phyloP scores from a whole-genome alignment of 106 monocot species.

The Apostasia shenzhenica region DNA sequence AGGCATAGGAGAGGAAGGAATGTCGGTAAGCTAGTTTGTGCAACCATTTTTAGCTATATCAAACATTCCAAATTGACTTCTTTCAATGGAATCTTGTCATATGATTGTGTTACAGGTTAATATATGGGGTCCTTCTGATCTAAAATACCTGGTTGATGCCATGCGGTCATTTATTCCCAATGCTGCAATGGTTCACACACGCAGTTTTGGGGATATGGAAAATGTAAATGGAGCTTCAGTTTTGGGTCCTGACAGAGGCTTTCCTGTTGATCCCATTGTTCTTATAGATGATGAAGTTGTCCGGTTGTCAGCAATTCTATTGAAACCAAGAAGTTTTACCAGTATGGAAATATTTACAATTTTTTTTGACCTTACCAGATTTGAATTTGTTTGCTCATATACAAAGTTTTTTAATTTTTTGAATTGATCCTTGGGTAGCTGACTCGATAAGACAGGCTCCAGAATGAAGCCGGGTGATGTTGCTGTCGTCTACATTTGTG shows the following conservation, averaged over 20 bases:
- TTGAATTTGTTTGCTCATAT: slow-evolving; percentile 8
- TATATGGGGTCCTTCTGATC: slow-evolving; percentile 96
- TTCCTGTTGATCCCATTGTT: slow-evolving; percentile 38
- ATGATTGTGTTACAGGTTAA: slow-evolving; percentile 53
- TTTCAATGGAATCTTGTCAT: too few species aligned
- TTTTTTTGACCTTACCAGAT: slow-evolving; percentile 3
- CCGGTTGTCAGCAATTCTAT: slow-evolving; percentile 65
- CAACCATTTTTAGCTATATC: background rate
- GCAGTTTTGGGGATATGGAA: slow-evolving; percentile 62
- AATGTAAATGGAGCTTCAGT: slow-evolving; percentile 10
- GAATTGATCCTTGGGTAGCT: slow-evolving; percentile 1
- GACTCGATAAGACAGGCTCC: slow-evolving; percentile 11
- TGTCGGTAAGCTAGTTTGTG: slow-evolving; percentile 60
- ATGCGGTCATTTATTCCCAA: slow-evolving; percentile 93
- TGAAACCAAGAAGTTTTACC: slow-evolving; percentile 35
- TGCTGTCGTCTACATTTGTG: slow-evolving; percentile 86
- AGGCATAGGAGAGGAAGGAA: slow-evolving; percentile 94
- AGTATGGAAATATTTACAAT: slow-evolving; percentile 7
- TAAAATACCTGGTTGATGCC: slow-evolving; percentile 79
- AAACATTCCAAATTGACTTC: too few species aligned
- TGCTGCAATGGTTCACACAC: slow-evolving; percentile 81
- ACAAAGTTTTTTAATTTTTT: slow-evolving; percentile 3
- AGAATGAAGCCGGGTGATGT: slow-evolving; percentile 69
- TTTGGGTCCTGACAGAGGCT: slow-evolving; percentile 13
- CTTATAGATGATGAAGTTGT: slow-evolving; percentile 93